Conservation (phyloP, 164 flowering plant species). For the Magnolia changhungtana region DNA sequence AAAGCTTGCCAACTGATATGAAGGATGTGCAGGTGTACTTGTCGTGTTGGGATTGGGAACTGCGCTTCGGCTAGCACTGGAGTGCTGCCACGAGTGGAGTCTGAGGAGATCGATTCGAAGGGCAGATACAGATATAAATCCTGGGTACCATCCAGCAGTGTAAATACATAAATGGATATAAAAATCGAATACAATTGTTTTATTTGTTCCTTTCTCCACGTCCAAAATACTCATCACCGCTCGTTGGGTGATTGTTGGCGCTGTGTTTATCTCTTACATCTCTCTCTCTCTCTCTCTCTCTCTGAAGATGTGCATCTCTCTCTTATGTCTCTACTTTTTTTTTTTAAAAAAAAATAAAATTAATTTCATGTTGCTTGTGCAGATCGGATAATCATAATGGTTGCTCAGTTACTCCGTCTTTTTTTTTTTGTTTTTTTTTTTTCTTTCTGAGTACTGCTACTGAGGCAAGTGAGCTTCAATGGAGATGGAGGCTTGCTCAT, state of each 20-base stretch:
- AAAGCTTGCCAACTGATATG: neutral
- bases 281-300: too few relatives aligned
- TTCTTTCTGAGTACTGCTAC: too few relatives aligned
- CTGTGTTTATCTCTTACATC: too few relatives aligned
- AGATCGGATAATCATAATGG: too few relatives aligned
- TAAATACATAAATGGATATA: conserved; percentile 5
- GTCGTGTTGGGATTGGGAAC: conserved; percentile 79
- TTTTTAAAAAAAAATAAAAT: too few relatives aligned
- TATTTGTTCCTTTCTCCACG: neutral
- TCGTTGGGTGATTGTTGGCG: neutral
- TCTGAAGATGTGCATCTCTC: too few relatives aligned
- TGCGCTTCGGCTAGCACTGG: conserved; percentile 67
- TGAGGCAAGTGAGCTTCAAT: too few relatives aligned
- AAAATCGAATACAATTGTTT: neutral
- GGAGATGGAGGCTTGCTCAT: too few relatives aligned
- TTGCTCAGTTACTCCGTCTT: too few relatives aligned
- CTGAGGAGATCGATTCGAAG: conserved; percentile 54
- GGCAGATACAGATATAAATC: conserved; percentile 40
- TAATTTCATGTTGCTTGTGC: too few relatives aligned
- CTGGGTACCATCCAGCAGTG: conserved; percentile 30
- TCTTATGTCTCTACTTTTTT: too few relatives aligned
- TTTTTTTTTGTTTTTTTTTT: too few relatives aligned
- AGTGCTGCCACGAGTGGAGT: conserved; percentile 68
- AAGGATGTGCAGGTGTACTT: conserved; percentile 57
- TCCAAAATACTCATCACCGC: neutral